Base-by-base conservation (phyloP, 495 filamentous ascomycete species). In the Hypomontagnella submonticulosa region DNA sequence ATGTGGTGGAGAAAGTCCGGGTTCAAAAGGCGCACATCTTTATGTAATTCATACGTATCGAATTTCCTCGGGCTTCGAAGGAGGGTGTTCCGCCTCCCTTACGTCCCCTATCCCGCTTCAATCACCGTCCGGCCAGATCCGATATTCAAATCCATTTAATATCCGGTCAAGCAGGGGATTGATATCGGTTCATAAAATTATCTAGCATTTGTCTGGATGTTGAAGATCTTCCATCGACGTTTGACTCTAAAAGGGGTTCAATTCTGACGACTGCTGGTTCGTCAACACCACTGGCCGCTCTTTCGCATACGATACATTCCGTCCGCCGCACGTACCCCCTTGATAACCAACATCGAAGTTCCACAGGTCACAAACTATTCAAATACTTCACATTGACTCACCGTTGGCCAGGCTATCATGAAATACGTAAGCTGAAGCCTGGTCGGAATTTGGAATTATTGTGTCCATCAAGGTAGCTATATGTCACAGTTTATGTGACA, bases 1-100 rank as follows among this genome's bases (percentile, higher is more conserved):
- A 33, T 19, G 7, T 30, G 34, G 41, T 50, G 48, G 50, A 43
- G 42, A 58, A 43, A 18, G 4, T 13, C 36, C 34, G 16, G 53
- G 1, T 13, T 19, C 16, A 32, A 61, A 67, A 42, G 41, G 18
- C 46, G 57, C 38, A 36, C 20, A 34, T 18, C 23, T 23, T 62
- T 60, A 53, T 15, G 34, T 49, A 58, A 52, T 57, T 63, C 5
- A 27, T 16, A 32, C 18, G 36, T 9, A 5, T 7, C 23, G 23
- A 4, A 1, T 67, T 40, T 67, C 64, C 64, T 67, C 64, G 58
- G 64, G 52, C 11, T 62, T 61, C 58, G 41, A 59, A 36, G 4
- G 50, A n/a, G 6, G 12, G 27, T 32, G 23, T 40, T 40, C 23
- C 16, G 16, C 4, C 38, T n/a, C 12, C n/a, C 43, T 47, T 33